Evolutionary conservation across 2,329 filamentous ascomycete genomes (phyloP), one percentile per base, ranked within the genome.

Genomic region (Paraconiothyrium brasiliense): DNA sequence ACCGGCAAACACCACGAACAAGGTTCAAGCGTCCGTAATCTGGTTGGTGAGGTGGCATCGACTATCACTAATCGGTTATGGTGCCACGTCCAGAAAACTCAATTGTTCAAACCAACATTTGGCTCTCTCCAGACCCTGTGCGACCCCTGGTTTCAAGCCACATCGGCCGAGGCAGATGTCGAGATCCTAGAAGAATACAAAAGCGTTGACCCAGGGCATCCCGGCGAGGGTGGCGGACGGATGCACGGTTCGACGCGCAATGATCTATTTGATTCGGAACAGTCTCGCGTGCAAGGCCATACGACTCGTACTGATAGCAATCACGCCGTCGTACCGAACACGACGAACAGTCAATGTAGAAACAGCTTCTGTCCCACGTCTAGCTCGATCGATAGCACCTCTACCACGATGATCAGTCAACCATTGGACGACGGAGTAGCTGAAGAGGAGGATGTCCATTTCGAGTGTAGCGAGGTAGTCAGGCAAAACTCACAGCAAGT

Each of bases 71-170:
- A 57, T 49, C 60, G 50, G 27, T 54, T 69, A 11, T 71, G 69
- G 69, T 52, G 63, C 20, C 54, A 68, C 11, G 46, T 60, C 22
- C 69, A 69, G 34, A 69, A 49, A 48, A 50, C 35, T 16, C 58
- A 62, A 1, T 24, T 59, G 16, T 60, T 51, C 16, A 70, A 63
- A 41, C 13, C 61, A 51, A 20, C 48, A 4, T 14, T 57, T 30
- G 49, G 48, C 7, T 7, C 44, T n/a, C 58, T 69, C 9, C 61
- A 58, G 35, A 47, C 61, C n/a, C 67, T 71, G 30, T 60, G 63
- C n/a, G 27, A 32, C 35, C 9, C 54, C 24, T 22, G 30, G 11
- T n/a, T 34, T 44, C 47, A 46, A 5, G n/a, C 35, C 24, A 34
- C 22, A 22, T 13, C 37, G 2, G 44, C 13, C 7, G 35, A 44